phyloP scores from a whole-genome alignment of 352 stramenopile genomes.

The Phytopythium boreale region DNA sequence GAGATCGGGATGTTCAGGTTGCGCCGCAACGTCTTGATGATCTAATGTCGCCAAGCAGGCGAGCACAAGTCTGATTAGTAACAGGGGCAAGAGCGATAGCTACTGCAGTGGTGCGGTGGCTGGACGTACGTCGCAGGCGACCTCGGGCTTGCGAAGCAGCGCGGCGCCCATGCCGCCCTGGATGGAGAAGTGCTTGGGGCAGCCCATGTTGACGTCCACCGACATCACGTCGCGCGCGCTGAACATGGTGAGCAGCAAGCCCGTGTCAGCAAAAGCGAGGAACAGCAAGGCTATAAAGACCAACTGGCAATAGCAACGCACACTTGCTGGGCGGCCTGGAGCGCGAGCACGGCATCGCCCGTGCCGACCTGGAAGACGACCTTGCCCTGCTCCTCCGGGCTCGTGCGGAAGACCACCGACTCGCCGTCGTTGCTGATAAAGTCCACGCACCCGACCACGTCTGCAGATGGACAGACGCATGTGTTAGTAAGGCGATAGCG shows the following conservation, averaged over 20 bases:
- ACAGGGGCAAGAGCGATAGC: not conserved
- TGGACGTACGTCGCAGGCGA: constrained; percentile 71
- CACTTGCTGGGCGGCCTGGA: constrained; percentile 76
- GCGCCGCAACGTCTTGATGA: constrained; percentile 73
- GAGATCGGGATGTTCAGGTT: constrained; percentile 86
- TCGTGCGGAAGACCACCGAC: constrained; percentile 88
- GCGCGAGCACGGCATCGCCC: constrained; percentile 63
- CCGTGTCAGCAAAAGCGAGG: not conserved
- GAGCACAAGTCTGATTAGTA: not conserved
- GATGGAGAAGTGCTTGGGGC: constrained; percentile 92
- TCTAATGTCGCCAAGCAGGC: constrained; percentile 20
- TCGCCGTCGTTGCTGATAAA: constrained; percentile 86
- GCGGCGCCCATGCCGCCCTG: constrained; percentile 91
- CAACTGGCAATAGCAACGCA: constrained; percentile 25
- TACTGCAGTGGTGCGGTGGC: not conserved
- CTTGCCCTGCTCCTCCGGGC: constrained; percentile 67
- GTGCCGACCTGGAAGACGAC: constrained; percentile 92
- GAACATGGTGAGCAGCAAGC: not conserved
- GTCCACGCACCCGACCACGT: constrained; percentile 85
- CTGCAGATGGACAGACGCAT: not conserved
- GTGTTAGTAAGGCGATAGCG: not conserved
- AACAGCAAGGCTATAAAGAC: not conserved
- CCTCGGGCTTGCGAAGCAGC: constrained; percentile 85
- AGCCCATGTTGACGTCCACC: constrained; percentile 96
- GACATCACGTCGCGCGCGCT: constrained; percentile 83